Conservation (phyloP, 169 alveolate species). For the Cryptosporidium parvum region DNA sequence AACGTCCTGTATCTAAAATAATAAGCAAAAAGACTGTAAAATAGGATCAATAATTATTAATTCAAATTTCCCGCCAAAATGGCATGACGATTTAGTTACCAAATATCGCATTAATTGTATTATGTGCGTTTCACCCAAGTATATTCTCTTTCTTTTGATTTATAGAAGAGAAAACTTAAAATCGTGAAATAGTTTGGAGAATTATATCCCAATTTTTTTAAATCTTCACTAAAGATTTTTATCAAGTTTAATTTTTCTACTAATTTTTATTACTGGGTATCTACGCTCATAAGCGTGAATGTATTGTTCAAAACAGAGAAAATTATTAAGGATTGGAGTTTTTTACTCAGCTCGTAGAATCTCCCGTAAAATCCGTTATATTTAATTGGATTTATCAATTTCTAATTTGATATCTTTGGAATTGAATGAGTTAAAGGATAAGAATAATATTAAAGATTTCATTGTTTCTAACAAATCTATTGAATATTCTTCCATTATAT, state of each 20-base stretch:
- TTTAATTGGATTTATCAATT: background rate
- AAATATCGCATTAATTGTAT: background rate
- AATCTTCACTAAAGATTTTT: background rate
- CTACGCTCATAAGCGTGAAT: conserved; percentile 19
- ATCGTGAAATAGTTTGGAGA: background rate
- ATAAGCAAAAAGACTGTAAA: conserved; percentile 3
- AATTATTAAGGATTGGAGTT: conserved; percentile 5
- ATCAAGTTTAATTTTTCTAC: background rate
- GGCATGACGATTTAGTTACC: conserved; percentile 4
- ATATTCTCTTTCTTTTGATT: background rate
- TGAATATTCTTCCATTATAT: background rate
- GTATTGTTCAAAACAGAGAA: background rate
- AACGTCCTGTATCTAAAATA: conserved; percentile 27
- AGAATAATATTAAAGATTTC: conserved; percentile 12
- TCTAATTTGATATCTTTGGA: background rate
- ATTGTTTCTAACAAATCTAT: conserved; percentile 2
- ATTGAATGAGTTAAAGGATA: conserved; percentile 4
- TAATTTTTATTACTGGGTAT: background rate
- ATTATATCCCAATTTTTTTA: background rate
- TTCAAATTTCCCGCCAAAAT: background rate
- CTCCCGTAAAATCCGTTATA: background rate
- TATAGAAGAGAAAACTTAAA: background rate
- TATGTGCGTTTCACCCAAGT: background rate
- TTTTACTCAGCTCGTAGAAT: background rate
- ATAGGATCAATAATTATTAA: background rate